A percentile compares a stretch with the other conserved stretches of the same genome.
Evolutionary conservation across 148 eudicot genomes (phyloP).

Genomic region (Drosera capensis): DNA sequence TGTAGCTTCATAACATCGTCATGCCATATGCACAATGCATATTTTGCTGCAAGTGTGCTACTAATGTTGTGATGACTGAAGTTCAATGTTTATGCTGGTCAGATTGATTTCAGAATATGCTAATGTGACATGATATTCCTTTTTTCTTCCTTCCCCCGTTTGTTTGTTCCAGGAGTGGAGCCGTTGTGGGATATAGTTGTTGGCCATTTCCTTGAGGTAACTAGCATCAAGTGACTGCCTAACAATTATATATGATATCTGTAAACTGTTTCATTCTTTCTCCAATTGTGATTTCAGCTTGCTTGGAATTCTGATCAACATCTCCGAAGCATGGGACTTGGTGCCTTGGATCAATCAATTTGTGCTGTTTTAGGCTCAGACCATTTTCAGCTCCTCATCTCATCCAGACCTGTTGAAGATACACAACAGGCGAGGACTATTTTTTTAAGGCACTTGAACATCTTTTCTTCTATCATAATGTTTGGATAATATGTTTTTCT

Average conservation of each 20-base stretch:
- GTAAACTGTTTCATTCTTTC: constrained; percentile 7
- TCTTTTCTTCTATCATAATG: no score
- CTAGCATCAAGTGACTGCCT: neutral
- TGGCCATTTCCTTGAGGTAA: constrained; percentile 86
- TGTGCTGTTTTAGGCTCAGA: constrained; percentile 89
- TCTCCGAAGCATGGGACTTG: constrained; percentile 66
- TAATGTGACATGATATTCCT: neutral
- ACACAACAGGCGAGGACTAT: constrained; percentile 28
- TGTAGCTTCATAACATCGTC: no score
- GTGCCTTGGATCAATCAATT: constrained; percentile 83
- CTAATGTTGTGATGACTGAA: no score
- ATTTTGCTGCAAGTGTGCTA: no score
- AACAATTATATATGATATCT: neutral
- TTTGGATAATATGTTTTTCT: neutral
- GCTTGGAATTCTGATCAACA: constrained; percentile 59
- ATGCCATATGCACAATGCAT: no score
- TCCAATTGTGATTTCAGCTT: constrained; percentile 42
- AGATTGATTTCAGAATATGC: neutral
- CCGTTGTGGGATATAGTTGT: constrained; percentile 85
- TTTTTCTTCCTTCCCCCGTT: constrained; percentile 2
- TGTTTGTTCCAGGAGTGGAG: constrained; percentile 60
- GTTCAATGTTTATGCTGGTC: neutral
- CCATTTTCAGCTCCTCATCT: constrained; percentile 42
- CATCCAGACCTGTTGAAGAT: constrained; percentile 22
- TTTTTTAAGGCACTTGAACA: no score